Evolutionary conservation across 225 moss, liverwort and hornwort genomes (phyloP), one percentile per base, ranked within the genome.

Genomic region (Neckera pumila): DNA sequence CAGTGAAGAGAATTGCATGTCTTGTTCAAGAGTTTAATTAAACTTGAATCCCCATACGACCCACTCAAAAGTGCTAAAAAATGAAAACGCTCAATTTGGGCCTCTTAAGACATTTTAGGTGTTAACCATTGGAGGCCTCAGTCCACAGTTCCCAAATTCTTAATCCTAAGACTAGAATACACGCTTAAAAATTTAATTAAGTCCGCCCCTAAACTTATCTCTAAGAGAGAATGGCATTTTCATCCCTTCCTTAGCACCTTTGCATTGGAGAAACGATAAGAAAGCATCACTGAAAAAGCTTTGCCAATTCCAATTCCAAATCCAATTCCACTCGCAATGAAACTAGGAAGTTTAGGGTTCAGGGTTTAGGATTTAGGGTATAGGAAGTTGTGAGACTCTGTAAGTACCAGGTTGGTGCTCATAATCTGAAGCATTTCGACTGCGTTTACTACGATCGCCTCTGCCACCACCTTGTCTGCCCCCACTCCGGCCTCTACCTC

Each of bases 401-500:
- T 17, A 21, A 14, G 70, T 89, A 93, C 93, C 93, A 88, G 88
- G 86, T 66, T 88, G 92, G 23, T 67, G 88, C 77, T 89, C 94
- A 80, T 80, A 87, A 36, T 89, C 90, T 54, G 86, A 72, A 75
- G 90, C n/a, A n/a, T 71, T 78, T 53, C 94, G 93, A 78, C 93
- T 85, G 40, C 91, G 88, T 79, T 92, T 93, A 42, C 63, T 86
- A 57, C 83, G 88, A 76, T 88, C 90, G 43, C 90, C 90, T 92
- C 90, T 74, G 62, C 79, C 78, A 18, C 87, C 79, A 59, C 59
- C 79, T 30, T 42, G 79, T 89, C 90, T 73, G 45, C 78, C 85
- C 6, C 81, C 81, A 43, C 87, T 84, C n/a, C 83, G 72, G 34
- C 90, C 87, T 22, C 90, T 61, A 40, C 90, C 84, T 73, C 90